Percentiles rank a stretch among this genome's conserved stretches.
phyloP scores from a whole-genome alignment of 2,329 filamentous ascomycete species.

The Plectosphaerella cucumerina region DNA sequence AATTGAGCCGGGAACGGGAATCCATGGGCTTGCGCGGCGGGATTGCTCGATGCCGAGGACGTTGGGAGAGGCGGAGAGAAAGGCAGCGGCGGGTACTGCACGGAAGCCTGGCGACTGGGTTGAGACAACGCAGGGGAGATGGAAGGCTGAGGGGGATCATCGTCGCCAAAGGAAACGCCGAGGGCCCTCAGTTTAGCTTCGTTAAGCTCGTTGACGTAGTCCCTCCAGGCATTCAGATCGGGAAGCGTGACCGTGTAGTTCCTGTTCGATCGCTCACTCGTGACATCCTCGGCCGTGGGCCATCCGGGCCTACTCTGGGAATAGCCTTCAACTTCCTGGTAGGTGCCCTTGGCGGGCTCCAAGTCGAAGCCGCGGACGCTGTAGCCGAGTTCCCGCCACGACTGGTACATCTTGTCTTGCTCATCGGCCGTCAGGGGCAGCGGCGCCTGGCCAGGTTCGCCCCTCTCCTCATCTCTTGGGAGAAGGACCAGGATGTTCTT shows the following conservation, averaged over 20 bases:
- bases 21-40: slow-evolving; percentile 38
- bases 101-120: slow-evolving; percentile 65
- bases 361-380: slow-evolving; percentile 65
- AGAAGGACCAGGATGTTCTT: slow-evolving; percentile 70
- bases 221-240: slow-evolving; percentile 65
- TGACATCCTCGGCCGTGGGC: slow-evolving; percentile 59
- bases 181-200: slow-evolving; percentile 91
- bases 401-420: slow-evolving; percentile 56
- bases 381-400: slow-evolving; percentile 68
- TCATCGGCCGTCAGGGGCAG: slow-evolving; percentile 52
- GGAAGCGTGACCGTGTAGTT: slow-evolving; percentile 64
- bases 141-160: slow-evolving; percentile 61
- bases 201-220: slow-evolving; percentile 76
- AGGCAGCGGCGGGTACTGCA: slow-evolving; percentile 69
- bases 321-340: slow-evolving; percentile 28
- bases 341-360: slow-evolving; percentile 21
- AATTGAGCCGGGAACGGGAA: slow-evolving; percentile 57
- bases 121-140: slow-evolving; percentile 63
- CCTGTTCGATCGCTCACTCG: slow-evolving; percentile 46
- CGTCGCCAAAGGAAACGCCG: slow-evolving; percentile 76
- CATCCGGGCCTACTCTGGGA: slow-evolving; percentile 66
- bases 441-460: slow-evolving; percentile 48
- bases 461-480: slow-evolving; percentile 63
- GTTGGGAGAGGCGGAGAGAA: slow-evolving; percentile 83
- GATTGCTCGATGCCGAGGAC: slow-evolving; percentile 71